phyloP scores from a whole-genome alignment of 257 asterid genomes.

The Lycium barbarum region DNA sequence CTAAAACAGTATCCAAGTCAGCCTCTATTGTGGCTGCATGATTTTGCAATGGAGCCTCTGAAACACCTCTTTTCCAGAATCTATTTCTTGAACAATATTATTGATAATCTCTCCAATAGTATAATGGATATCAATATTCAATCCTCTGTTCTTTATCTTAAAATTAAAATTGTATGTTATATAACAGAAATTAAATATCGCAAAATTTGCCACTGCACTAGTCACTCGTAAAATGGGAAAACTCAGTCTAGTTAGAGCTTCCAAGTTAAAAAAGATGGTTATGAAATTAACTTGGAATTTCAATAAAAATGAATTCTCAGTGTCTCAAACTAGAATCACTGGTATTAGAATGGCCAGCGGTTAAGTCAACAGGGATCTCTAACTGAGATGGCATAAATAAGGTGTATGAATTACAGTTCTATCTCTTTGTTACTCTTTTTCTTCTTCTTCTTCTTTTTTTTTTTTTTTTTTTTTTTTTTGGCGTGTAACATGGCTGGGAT shows the following conservation, averaged over 20 bases:
- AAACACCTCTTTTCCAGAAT: too few species aligned
- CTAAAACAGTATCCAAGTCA: too few species aligned
- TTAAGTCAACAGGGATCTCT: not conserved
- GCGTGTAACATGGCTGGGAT: not conserved
- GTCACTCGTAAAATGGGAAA: not conserved
- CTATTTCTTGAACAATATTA: too few species aligned
- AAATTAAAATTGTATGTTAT: not conserved
- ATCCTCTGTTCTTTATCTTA: constrained; percentile 40
- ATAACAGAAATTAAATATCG: not conserved
- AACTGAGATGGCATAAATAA: not conserved
- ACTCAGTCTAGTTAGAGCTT: constrained; percentile 12
- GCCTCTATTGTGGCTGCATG: too few species aligned
- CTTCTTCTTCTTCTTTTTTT: too few species aligned
- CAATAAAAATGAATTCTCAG: not conserved
- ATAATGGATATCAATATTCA: constrained; percentile 58
- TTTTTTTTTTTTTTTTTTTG: too few species aligned
- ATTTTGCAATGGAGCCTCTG: too few species aligned
- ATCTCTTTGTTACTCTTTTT: not conserved
- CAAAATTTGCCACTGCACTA: not conserved
- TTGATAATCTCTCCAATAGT: constrained; percentile 6
- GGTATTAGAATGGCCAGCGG: not conserved
- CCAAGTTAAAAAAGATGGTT: not conserved
- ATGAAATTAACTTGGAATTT: not conserved
- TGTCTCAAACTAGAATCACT: not conserved
- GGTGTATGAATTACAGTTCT: not conserved